Evolutionary conservation across 192 early-diverging fungal genomes (phyloP).

Genomic region (Coemansia sp.): DNA sequence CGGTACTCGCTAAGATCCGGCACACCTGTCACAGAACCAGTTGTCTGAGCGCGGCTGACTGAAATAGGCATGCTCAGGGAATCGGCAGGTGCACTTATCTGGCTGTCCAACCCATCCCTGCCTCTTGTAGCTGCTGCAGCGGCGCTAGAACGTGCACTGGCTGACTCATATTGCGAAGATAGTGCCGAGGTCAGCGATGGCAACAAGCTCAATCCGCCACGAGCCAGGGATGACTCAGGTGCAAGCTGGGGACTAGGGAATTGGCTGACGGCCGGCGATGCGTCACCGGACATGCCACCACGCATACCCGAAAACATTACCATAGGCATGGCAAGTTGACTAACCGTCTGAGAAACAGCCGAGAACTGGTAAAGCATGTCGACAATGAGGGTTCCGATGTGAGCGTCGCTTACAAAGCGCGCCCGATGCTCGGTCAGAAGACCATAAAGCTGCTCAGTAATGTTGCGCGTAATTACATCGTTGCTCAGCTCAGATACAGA

Average conservation of each 20-base stretch:
- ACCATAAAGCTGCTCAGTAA: conserved; percentile 50
- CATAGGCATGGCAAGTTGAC: conserved; percentile 35
- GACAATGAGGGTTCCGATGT: conserved; percentile 42
- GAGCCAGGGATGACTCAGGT: conserved; percentile 28
- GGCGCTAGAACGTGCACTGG: conserved; percentile 14
- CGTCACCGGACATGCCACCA: conserved; percentile 37
- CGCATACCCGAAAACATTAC: conserved; percentile 18
- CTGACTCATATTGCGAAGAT: conserved; percentile 18
- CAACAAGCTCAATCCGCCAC: conserved; percentile 18
- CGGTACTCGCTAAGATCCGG: conserved; percentile 31
- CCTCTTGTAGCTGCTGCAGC: not conserved
- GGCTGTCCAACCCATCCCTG: not conserved
- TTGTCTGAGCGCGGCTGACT: conserved; percentile 5
- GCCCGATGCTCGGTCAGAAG: conserved; percentile 51
- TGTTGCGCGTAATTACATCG: conserved; percentile 29
- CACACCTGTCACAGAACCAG: too few relatives aligned
- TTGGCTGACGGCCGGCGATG: conserved; percentile 48
- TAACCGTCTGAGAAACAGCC: conserved; percentile 50
- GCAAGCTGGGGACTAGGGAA: conserved; percentile 48
- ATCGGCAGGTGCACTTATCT: not conserved
- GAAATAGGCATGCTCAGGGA: not conserved
- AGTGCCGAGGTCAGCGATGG: conserved; percentile 41
- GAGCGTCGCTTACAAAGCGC: conserved; percentile 39
- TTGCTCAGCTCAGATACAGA: conserved; percentile 50
- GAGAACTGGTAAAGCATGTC: conserved; percentile 54